Base-by-base conservation (phyloP, 306 rosid genomes). In the Begonia loranthoides region DNA sequence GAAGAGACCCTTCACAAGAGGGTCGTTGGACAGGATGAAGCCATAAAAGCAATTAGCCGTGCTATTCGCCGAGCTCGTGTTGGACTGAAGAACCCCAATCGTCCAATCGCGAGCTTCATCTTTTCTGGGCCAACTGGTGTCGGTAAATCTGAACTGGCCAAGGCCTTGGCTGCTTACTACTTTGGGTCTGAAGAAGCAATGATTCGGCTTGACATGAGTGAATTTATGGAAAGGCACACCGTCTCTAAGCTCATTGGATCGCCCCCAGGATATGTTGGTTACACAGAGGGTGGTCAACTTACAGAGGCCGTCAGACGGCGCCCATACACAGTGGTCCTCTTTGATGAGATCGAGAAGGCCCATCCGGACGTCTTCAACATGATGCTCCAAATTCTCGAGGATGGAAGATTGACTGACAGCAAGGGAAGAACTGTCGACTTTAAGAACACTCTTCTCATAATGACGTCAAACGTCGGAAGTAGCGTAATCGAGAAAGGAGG, bases 101-200 rank as follows among this genome's bases (percentile, higher is more conserved):
- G 66, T 33, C 73, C 73, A 24, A 41, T 68, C 6, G 73, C 68
- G 2, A 64, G 66, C 51, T 59, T 68, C 52, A 36, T 68, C 16
- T 68, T 68, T 53, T 43, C 64, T 3, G 73, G 73, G 11, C 68
- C 73, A 9, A 62, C 68, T 10, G 64, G 73, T 17, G 73, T 68
- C 3, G 73, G 73, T 12, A 56, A 61, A 45, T 41, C 73, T 0
- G 68, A 68, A 12, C 58, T 68, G 19, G 59, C 73, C 10, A 62
- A 52, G 45, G 63, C 61, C 4, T 48, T 68, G 14, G 73, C 66
- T 9, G 55, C 40, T 13, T 46, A 52, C 52, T 54, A 49, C 49
- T 61, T 56, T 21, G 68, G 64, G 12, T 61, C 68, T 4, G 50
- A 56, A 47, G 45, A 44, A 2, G 49, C 15, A 17, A 17, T 56